These are phyloP conservation scores for Paralagenidium karlingii DNA, from an alignment of 352 stramenopile genomes.

Conservation along the genomic window DNA sequence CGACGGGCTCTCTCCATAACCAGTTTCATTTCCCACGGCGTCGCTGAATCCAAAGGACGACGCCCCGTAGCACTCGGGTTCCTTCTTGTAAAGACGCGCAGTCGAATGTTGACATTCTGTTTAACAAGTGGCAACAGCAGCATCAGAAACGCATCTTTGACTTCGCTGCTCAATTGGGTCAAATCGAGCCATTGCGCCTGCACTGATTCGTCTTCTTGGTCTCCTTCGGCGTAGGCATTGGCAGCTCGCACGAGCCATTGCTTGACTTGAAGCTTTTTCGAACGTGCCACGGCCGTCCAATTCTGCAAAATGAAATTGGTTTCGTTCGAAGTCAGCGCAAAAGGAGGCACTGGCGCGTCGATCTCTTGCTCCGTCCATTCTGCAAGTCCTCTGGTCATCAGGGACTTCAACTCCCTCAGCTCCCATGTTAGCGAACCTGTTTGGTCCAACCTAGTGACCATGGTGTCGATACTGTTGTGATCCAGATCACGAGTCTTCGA, in stretches of 20 bases:
- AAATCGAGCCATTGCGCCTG: constrained; percentile 38
- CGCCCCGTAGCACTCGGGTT: not conserved
- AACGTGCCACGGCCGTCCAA: constrained; percentile 24
- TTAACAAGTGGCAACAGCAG: constrained; percentile 53
- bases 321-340: constrained; percentile 41
- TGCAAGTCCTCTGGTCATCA: constrained; percentile 12
- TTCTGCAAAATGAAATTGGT: constrained; percentile 42
- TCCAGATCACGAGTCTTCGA: not conserved
- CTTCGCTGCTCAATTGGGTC: constrained; percentile 41
- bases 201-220: constrained; percentile 8
- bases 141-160: constrained; percentile 63
- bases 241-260: constrained; percentile 40
- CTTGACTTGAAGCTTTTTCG: constrained; percentile 17
- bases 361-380: not conserved
- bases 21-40: not conserved
- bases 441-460: not conserved
- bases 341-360: constrained; percentile 21
- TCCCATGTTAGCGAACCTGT: not conserved
- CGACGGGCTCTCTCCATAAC: too few relatives aligned
- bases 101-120: constrained; percentile 25
- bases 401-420: not conserved
- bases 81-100: constrained; percentile 42
- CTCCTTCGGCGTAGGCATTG: constrained; percentile 6
- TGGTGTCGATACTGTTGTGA: not conserved
- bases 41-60: not conserved